A percentile compares a stretch with the other conserved stretches of the same genome.
These are phyloP conservation scores for Kernera saxatilis DNA, from an alignment of 345 rosid genomes.

Conservation along the genomic window DNA sequence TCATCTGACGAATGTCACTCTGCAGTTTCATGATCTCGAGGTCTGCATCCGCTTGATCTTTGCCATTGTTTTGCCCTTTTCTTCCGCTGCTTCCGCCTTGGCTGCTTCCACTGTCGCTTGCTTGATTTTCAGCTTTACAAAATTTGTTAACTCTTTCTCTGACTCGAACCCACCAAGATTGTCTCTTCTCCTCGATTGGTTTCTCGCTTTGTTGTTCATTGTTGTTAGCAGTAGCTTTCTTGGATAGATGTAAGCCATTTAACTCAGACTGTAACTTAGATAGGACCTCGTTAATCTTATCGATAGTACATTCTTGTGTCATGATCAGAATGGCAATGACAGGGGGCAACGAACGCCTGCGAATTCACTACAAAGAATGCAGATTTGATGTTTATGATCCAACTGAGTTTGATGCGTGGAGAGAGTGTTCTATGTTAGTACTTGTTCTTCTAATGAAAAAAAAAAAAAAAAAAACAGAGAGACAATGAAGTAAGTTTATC, in stretches of 20 bases:
- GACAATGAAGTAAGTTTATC: background rate
- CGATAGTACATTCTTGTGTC: background rate
- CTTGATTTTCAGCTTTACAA: background rate
- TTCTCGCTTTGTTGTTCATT: background rate
- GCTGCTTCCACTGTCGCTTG: constrained; percentile 6
- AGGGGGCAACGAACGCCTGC: background rate
- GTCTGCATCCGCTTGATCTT: background rate
- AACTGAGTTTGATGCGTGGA: background rate
- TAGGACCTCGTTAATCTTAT: background rate
- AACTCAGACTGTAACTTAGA: background rate
- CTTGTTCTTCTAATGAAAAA: background rate
- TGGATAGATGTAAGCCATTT: background rate
- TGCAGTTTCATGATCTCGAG: background rate
- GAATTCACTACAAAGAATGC: background rate
- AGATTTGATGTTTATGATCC: background rate
- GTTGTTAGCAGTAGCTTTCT: background rate
- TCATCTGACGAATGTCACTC: constrained; percentile 21
- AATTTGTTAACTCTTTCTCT: background rate
- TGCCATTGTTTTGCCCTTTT: background rate
- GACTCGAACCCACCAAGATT: background rate
- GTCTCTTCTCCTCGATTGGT: background rate
- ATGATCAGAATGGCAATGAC: background rate
- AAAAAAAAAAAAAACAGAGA: background rate
- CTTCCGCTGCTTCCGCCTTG: constrained; percentile 10
- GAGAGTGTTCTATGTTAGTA: background rate